Evolutionary conservation across 441 rosid species (phyloP).

Genomic region (Syzygium malaccense): DNA sequence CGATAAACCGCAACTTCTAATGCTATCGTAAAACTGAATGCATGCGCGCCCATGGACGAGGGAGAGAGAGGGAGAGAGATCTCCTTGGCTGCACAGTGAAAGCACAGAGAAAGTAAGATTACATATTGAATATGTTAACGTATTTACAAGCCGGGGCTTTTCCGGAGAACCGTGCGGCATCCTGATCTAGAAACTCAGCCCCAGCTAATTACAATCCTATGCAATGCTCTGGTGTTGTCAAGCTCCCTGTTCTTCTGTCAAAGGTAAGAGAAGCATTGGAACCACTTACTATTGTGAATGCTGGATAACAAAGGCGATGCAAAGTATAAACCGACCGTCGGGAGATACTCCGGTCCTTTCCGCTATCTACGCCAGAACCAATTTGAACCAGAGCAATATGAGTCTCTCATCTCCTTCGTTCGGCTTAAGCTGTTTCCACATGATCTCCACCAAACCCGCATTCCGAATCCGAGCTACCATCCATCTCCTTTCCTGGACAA

Average conservation of each 20-base stretch:
- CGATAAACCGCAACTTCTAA: background rate
- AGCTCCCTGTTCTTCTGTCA: background rate
- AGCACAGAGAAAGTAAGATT: background rate
- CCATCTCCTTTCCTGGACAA: slow-evolving; percentile 54
- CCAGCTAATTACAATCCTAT: background rate
- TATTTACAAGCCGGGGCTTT: background rate
- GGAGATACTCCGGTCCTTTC: background rate
- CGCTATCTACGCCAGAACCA: background rate
- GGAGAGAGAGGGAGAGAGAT: background rate
- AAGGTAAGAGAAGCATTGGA: background rate
- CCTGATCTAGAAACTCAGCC: background rate
- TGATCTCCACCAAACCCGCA: slow-evolving; percentile 26
- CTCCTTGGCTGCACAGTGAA: background rate
- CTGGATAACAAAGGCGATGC: background rate
- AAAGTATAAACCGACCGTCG: background rate
- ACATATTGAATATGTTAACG: background rate
- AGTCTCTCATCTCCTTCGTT: background rate
- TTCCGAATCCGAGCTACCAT: slow-evolving; percentile 67
- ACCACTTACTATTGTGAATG: background rate
- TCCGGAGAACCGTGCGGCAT: background rate
- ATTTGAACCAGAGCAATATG: background rate
- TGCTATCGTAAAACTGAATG: background rate
- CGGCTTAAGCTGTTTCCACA: background rate
- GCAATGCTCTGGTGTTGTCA: background rate
- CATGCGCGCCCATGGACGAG: background rate